Conservation (phyloP, 306 rosid species). For the Inga oerstediana region DNA sequence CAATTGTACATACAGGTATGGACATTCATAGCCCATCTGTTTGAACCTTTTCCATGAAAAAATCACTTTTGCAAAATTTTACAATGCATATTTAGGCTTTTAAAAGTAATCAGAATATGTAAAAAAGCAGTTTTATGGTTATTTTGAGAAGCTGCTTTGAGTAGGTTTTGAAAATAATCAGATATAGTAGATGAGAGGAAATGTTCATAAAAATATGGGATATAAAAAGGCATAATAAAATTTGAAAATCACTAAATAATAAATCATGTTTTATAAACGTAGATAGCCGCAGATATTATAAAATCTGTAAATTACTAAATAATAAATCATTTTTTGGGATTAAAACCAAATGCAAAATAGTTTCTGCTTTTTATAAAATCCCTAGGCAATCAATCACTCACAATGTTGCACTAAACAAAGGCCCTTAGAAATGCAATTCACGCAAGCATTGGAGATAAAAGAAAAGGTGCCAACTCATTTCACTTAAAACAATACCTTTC, state of each 20-base stretch:
- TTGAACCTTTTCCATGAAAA: background rate
- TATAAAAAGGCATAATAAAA: too few species aligned
- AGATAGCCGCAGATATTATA: background rate
- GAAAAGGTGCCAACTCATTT: slow-evolving; percentile 25
- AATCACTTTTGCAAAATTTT: background rate
- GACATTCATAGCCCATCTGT: slow-evolving; percentile 5
- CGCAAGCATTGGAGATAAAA: background rate
- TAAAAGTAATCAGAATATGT: background rate
- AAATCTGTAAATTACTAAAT: background rate
- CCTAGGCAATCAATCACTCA: background rate
- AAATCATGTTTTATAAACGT: background rate
- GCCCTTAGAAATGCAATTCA: slow-evolving; percentile 7
- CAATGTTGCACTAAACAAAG: background rate
- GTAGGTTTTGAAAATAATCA: background rate
- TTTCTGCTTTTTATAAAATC: background rate
- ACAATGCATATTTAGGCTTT: background rate
- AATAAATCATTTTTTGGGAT: background rate
- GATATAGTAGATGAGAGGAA: background rate
- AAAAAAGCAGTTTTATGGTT: background rate
- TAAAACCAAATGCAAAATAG: background rate
- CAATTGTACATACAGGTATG: slow-evolving; percentile 17
- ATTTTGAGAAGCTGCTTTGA: background rate
- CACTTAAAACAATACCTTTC: slow-evolving; percentile 59
- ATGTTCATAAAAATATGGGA: background rate
- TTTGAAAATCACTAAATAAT: background rate